Conservation (phyloP, 2,329 filamentous ascomycete genomes). For the Aspergillus eucalypticola region DNA sequence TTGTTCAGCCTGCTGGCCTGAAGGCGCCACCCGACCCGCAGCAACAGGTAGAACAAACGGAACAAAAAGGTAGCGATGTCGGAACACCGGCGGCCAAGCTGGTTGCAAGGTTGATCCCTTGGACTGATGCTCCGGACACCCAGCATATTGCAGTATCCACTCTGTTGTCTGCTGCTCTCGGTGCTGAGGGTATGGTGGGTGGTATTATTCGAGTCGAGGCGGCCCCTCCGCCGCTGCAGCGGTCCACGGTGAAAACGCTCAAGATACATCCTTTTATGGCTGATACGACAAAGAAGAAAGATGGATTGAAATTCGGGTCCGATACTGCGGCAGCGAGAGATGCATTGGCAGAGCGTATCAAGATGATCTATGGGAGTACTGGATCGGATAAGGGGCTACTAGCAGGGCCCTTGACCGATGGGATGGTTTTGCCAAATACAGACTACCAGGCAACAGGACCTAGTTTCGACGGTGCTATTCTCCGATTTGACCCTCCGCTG, state of each 20-base stretch:
- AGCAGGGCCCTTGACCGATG: conserved; percentile 84
- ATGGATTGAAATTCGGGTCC: conserved; percentile 80
- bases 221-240: conserved; percentile 70
- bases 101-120: conserved; percentile 72
- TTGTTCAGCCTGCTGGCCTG: conserved; percentile 79
- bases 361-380: conserved; percentile 66
- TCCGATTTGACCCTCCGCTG: conserved; percentile 70
- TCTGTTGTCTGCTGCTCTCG: conserved; percentile 71
- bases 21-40: conserved; percentile 69
- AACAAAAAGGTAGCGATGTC: conserved; percentile 59
- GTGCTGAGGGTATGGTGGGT: conserved; percentile 72
- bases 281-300: conserved; percentile 55
- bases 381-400: conserved; percentile 65
- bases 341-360: conserved; percentile 69
- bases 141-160: conserved; percentile 78
- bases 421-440: conserved; percentile 70
- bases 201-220: conserved; percentile 85
- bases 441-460: conserved; percentile 56
- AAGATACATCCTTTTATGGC: conserved; percentile 79
- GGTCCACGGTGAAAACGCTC: conserved; percentile 65
- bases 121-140: conserved; percentile 84
- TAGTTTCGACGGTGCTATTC: conserved; percentile 79
- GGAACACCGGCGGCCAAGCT: conserved; percentile 65
- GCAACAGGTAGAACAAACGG: conserved; percentile 67
- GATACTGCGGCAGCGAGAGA: conserved; percentile 82